Percentiles rank a stretch among this genome's conserved stretches.
Evolutionary conservation across 2,329 filamentous ascomycete genomes (phyloP).

Genomic region (Rhytidhysteron rufulum): DNA sequence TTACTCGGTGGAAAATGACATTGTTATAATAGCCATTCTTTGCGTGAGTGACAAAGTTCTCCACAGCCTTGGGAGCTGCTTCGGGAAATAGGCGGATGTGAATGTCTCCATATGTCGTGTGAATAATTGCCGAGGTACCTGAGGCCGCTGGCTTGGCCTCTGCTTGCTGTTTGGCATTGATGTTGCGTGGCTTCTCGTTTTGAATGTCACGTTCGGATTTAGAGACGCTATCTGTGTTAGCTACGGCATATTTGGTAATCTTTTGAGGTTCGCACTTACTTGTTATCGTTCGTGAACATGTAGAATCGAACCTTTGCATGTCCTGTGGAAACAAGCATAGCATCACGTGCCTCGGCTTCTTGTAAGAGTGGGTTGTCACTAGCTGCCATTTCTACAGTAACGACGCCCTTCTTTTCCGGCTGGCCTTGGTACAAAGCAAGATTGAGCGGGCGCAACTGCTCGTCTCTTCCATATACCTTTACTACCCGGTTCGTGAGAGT

Average conservation of each 20-base stretch:
- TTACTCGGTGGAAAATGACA: constrained; percentile 95
- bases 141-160: constrained; percentile 64
- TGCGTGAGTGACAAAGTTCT: constrained; percentile 94
- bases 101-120: constrained; percentile 93
- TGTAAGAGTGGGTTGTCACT: constrained; percentile 89
- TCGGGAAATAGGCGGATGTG: constrained; percentile 90
- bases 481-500: constrained; percentile 91
- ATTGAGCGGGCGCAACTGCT: constrained; percentile 79
- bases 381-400: constrained; percentile 96
- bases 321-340: constrained; percentile 80
- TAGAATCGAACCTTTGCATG: constrained; percentile 91
- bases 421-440: constrained; percentile 90
- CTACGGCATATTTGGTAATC: too few species aligned
- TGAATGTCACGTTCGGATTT: constrained; percentile 87
- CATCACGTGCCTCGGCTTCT: constrained; percentile 86
- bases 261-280: too few species aligned
- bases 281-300: constrained; percentile 91
- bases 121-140: constrained; percentile 76
- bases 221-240: constrained; percentile 48
- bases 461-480: constrained; percentile 85
- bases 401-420: constrained; percentile 87
- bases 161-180: constrained; percentile 46
- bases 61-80: constrained; percentile 87
- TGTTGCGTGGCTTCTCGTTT: constrained; percentile 81
- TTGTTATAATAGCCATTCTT: constrained; percentile 94